phyloP scores from a whole-genome alignment of 2,329 filamentous ascomycete genomes.

The Talaromyces albobiverticillius region DNA sequence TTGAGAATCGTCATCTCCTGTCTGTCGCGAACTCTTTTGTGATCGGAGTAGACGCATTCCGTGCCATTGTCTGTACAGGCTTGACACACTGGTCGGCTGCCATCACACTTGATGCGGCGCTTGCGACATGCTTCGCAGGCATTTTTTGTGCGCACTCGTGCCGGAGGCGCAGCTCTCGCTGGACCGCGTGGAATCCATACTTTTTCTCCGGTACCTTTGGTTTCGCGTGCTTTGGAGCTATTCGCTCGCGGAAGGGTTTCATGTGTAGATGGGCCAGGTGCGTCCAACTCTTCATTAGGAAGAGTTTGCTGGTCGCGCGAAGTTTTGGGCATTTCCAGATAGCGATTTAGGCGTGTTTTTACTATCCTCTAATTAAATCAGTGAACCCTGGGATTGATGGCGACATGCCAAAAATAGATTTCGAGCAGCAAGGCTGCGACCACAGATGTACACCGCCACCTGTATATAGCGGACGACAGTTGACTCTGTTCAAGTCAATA shows the following conservation, averaged over 20 bases:
- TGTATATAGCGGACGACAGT: no score
- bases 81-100: constrained; percentile 25
- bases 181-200: constrained; percentile 6
- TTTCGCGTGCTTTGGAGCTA: not conserved
- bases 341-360: not conserved
- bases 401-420: constrained; percentile 1
- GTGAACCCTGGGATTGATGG: not conserved
- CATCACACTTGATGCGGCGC: constrained; percentile 36
- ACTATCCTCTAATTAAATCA: not conserved
- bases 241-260: not conserved
- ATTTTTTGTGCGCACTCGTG: not conserved
- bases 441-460: no score
- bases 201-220: not conserved
- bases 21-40: constrained; percentile 35
- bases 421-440: no score
- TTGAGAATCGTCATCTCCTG: constrained; percentile 27
- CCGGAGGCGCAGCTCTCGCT: not conserved
- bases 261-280: not conserved
- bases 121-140: constrained; percentile 36
- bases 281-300: not conserved
- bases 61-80: constrained; percentile 26
- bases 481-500: no score
- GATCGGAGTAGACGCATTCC: constrained; percentile 29
- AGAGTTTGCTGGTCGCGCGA: no score
- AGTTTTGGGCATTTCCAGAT: constrained; percentile 5